phyloP scores from a whole-genome alignment of 208 protist genomes.

The Entamoeba histolytica region DNA sequence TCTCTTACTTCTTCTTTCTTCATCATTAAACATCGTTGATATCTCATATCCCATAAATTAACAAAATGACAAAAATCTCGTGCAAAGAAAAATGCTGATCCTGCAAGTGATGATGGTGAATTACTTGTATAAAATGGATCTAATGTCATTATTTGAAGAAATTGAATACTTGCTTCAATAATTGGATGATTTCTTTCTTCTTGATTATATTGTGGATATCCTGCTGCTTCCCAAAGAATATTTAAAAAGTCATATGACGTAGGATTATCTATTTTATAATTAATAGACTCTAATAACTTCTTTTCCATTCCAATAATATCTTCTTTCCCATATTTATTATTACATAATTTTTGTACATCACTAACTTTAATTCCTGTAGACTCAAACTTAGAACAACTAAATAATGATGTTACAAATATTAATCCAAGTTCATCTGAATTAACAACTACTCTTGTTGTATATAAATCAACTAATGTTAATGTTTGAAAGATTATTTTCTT shows the following conservation, averaged over 20 bases:
- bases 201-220: neutral
- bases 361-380: neutral
- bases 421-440: neutral
- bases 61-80: neutral
- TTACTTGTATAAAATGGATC: neutral
- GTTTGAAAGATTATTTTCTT: neutral
- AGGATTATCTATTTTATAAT: neutral
- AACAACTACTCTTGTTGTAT: neutral
- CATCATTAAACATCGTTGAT: neutral
- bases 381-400: neutral
- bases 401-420: neutral
- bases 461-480: neutral
- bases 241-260: neutral
- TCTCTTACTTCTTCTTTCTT: neutral
- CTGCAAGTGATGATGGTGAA: neutral
- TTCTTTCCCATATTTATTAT: neutral
- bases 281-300: neutral
- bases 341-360: neutral
- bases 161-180: neutral
- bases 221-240: neutral
- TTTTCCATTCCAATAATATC: neutral
- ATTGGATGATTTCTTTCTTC: neutral
- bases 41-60: neutral
- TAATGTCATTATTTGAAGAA: neutral
- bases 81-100: neutral